Conservation (phyloP, 208 protist genomes). For the Wallacemonas sp. region DNA sequence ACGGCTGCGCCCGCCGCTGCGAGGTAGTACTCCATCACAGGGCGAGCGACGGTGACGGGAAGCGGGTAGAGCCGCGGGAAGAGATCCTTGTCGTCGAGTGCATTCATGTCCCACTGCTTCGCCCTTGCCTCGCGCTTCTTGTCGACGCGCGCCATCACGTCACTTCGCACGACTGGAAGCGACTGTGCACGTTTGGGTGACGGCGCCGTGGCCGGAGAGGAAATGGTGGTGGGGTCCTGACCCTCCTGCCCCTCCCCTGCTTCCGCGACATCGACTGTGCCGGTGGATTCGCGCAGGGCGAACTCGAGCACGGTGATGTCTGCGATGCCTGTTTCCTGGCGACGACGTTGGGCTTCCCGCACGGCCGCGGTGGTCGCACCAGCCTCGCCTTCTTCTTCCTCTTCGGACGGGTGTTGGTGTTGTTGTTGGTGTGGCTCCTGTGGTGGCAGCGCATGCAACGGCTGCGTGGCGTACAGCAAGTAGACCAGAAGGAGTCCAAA, state of each 20-base stretch:
- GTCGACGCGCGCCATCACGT: neutral
- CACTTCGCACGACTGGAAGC: too few relatives aligned
- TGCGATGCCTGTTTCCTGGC: neutral
- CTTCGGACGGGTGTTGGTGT: too few relatives aligned
- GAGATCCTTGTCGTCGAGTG: conserved; percentile 18
- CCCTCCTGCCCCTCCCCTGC: too few relatives aligned
- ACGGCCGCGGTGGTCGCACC: too few relatives aligned
- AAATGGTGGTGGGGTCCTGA: too few relatives aligned
- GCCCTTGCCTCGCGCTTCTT: conserved; percentile 3
- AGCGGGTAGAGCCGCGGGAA: neutral
- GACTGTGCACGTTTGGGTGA: too few relatives aligned
- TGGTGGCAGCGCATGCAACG: conserved; percentile 14
- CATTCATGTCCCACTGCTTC: conserved; percentile 14
- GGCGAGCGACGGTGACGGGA: conserved; percentile 12
- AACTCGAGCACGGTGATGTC: conserved; percentile 13
- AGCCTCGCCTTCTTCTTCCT: too few relatives aligned
- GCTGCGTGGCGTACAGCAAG: conserved; percentile 72
- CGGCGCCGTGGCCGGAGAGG: too few relatives aligned
- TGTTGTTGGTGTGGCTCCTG: too few relatives aligned
- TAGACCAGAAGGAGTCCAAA: conserved; percentile 70
- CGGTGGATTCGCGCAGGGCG: conserved; percentile 2
- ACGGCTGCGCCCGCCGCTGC: too few relatives aligned
- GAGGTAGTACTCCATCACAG: conserved; percentile 20
- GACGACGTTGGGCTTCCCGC: neutral
- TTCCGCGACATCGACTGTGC: too few relatives aligned